Conservation (phyloP, 2,329 filamentous ascomycete genomes). For the Neofusicoccum parvum region DNA sequence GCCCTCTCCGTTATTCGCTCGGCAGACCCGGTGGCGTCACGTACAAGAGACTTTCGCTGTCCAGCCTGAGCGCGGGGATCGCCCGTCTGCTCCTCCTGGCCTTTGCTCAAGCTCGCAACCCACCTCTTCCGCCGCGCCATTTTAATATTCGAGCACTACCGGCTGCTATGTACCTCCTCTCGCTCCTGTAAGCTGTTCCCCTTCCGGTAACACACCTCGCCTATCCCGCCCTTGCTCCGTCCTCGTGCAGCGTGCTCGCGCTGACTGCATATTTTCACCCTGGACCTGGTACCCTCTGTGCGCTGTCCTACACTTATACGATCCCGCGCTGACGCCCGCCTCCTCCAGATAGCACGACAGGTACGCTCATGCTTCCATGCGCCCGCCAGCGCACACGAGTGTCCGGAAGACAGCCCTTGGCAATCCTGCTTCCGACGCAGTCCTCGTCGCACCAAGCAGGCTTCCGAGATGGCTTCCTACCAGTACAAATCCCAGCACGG, state of each 20-base stretch:
- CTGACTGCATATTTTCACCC: conserved; percentile 21
- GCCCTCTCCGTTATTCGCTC: conserved; percentile 18
- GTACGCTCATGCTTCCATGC: conserved; percentile 42
- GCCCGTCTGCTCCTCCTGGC: conserved; percentile 14
- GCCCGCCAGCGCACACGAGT: conserved; percentile 36
- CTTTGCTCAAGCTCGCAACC: conserved; percentile 5
- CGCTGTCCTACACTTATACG: conserved; percentile 18
- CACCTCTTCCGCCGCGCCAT: neutral
- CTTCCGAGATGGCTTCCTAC: conserved; percentile 42
- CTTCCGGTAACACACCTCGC: conserved; percentile 13
- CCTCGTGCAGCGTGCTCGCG: conserved; percentile 18
- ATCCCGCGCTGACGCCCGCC: neutral
- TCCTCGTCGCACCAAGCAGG: conserved; percentile 37
- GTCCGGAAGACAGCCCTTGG: conserved; percentile 33
- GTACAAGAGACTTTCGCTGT: conserved; percentile 19
- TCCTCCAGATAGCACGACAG: conserved; percentile 21
- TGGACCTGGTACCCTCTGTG: conserved; percentile 17
- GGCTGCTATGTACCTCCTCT: conserved; percentile 8
- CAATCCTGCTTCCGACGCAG: conserved; percentile 29
- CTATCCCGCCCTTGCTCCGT: conserved; percentile 13
- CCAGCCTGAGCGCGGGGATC: conserved; percentile 13
- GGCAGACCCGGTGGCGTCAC: conserved; percentile 22
- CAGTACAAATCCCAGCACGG: conserved; percentile 41
- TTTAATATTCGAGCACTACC: conserved; percentile 14
- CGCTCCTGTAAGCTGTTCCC: conserved; percentile 14